Evolutionary conservation across 129 eudicot species (phyloP).

Genomic region (Lactuca saligna): DNA sequence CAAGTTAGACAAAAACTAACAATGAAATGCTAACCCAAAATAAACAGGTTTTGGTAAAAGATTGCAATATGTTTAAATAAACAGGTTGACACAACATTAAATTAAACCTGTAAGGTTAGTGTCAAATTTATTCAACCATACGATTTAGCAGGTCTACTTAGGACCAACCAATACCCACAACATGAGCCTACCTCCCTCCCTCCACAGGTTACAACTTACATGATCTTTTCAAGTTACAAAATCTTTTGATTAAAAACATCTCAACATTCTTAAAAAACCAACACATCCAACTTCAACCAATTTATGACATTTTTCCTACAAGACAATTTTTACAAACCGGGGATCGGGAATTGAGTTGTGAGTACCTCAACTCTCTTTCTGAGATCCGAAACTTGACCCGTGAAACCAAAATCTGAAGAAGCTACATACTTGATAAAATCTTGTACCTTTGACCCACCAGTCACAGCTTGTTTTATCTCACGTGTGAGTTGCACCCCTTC

Average conservation of each 20-base stretch:
- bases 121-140: too few species aligned
- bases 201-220: too few species aligned
- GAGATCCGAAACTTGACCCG: neutral
- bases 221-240: conserved; percentile 17
- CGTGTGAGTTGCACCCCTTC: conserved; percentile 83
- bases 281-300: conserved; percentile 13
- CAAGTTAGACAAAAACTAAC: too few species aligned
- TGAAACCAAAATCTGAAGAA: neutral
- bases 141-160: too few species aligned
- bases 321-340: conserved; percentile 52
- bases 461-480: conserved; percentile 64
- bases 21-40: too few species aligned
- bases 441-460: conserved; percentile 68
- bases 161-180: too few species aligned
- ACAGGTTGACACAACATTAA: too few species aligned
- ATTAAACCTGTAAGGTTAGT: too few species aligned
- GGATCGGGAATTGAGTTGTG: conserved; percentile 79
- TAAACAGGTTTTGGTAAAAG: too few species aligned
- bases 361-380: conserved; percentile 57
- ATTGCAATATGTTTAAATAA: too few species aligned
- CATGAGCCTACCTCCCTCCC: too few species aligned
- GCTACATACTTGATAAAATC: conserved; percentile 17
- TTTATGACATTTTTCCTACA: conserved; percentile 15
- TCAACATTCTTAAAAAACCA: conserved; percentile 15
- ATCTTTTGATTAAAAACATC: conserved; percentile 12